Percentiles rank a stretch among this genome's conserved stretches.
Evolutionary conservation across 2,329 filamentous ascomycete species (phyloP).

Genomic region (Magnaporthiopsis incrustans): DNA sequence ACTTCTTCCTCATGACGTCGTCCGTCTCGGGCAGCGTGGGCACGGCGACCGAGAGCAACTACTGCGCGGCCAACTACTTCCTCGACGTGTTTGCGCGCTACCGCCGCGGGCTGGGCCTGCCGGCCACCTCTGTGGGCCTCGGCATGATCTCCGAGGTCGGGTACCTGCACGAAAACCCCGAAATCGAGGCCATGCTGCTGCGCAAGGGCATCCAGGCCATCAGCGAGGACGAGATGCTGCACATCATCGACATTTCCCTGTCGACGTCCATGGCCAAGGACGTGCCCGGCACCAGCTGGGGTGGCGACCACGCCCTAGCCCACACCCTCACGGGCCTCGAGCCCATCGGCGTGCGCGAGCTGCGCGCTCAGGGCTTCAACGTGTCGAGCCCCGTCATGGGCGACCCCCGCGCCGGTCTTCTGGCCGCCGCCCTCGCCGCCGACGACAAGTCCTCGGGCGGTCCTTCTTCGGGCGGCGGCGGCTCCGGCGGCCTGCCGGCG

Average conservation of each 20-base stretch:
- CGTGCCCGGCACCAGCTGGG: too few species aligned
- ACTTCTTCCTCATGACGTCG: conserved; percentile 27
- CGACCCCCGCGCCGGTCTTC: too few species aligned
- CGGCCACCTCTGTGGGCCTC: conserved; percentile 27
- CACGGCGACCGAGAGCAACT: conserved; percentile 28
- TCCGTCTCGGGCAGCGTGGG: conserved; percentile 24
- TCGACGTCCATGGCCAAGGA: too few species aligned
- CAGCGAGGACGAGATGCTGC: conserved; percentile 13
- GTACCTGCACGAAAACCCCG: conserved; percentile 15
- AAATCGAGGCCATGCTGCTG: conserved; percentile 11
- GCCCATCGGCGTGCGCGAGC: too few species aligned
- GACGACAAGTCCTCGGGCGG: too few species aligned
- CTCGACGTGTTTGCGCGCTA: conserved; percentile 28
- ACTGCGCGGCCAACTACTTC: conserved; percentile 30
- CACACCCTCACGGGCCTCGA: too few species aligned
- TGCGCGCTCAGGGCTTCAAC: too few species aligned
- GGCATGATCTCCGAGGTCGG: conserved; percentile 25
- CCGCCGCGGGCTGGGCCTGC: conserved; percentile 21
- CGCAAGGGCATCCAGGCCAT: conserved; percentile 17
- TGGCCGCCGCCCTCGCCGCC: too few species aligned
- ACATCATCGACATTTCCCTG: conserved; percentile 12
- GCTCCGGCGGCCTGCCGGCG: too few species aligned
- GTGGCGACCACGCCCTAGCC: too few species aligned
- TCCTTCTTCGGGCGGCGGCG: too few species aligned
- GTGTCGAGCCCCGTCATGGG: too few species aligned